A percentile compares a stretch with the other conserved stretches of the same genome.
These are phyloP conservation scores for Nigrospora sphaerica DNA, from an alignment of 2,329 filamentous ascomycete species.

Conservation along the genomic window DNA sequence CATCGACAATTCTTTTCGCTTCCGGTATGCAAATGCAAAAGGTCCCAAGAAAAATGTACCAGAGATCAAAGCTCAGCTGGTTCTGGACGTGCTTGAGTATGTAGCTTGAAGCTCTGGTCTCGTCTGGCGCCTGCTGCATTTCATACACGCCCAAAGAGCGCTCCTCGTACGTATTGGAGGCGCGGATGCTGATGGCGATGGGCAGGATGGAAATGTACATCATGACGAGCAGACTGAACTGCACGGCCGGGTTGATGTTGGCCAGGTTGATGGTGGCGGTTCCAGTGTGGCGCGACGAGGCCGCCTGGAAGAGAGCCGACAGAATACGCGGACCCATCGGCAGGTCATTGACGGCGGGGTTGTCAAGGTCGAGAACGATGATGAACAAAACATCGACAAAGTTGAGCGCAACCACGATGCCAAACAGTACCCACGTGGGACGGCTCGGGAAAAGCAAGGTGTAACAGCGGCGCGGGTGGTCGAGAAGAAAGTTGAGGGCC, in stretches of 20 bases:
- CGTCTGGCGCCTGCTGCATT: slow-evolving; percentile 7
- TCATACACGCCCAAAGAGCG: slow-evolving; percentile 42
- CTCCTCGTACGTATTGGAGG: slow-evolving; percentile 57
- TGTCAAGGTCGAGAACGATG: slow-evolving; percentile 41
- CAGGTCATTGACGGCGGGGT: slow-evolving; percentile 38
- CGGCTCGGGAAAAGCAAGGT: slow-evolving; percentile 53
- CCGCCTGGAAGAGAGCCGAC: slow-evolving; percentile 52
- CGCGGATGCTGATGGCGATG: slow-evolving; percentile 42
- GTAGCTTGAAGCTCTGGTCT: background rate
- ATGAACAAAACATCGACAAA: slow-evolving; percentile 49
- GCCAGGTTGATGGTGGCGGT: slow-evolving; percentile 43
- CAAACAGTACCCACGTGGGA: slow-evolving; percentile 52
- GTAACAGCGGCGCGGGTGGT: slow-evolving; percentile 57
- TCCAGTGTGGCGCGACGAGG: slow-evolving; percentile 37
- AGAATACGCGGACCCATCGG: slow-evolving; percentile 39
- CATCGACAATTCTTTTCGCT: slow-evolving; percentile 6
- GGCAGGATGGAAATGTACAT: slow-evolving; percentile 48
- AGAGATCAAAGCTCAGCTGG: slow-evolving; percentile 32
- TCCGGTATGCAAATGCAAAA: slow-evolving; percentile 25
- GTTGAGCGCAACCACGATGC: slow-evolving; percentile 44
- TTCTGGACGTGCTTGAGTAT: slow-evolving; percentile 47
- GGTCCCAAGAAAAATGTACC: slow-evolving; percentile 31
- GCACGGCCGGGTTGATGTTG: slow-evolving; percentile 43
- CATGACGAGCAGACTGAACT: slow-evolving; percentile 54
- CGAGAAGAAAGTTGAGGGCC: slow-evolving; percentile 48